phyloP scores from a whole-genome alignment of 176 grass and related monocot genomes.

The Carex parvula region DNA sequence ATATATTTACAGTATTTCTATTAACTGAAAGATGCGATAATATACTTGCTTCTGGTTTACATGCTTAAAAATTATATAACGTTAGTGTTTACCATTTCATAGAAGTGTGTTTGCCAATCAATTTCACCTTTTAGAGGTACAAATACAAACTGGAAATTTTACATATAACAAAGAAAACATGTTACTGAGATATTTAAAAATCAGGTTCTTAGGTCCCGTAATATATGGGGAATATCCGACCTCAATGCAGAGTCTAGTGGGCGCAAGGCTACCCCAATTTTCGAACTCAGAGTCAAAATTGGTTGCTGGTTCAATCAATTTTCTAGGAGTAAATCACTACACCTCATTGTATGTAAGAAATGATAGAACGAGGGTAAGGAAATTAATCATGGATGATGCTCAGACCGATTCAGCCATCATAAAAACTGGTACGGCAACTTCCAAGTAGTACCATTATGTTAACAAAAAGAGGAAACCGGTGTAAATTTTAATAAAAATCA shows the following conservation, averaged over 20 bases:
- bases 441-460: neutral
- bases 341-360: constrained; percentile 88
- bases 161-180: neutral
- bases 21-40: neutral
- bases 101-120: neutral
- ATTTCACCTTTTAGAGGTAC: neutral
- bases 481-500: neutral
- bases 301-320: constrained; percentile 67
- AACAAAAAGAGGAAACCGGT: neutral
- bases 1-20: neutral
- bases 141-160: neutral
- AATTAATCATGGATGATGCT: constrained; percentile 76
- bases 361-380: constrained; percentile 61
- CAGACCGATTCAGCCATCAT: constrained; percentile 60
- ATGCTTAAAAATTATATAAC: neutral
- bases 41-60: neutral
- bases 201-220: constrained; percentile 88
- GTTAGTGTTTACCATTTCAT: neutral
- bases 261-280: constrained; percentile 69
- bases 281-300: constrained; percentile 40
- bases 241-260: constrained; percentile 78
- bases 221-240: constrained; percentile 77
- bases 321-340: constrained; percentile 97
- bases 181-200: constrained; percentile 11
- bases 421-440: constrained; percentile 48